Conservation (phyloP, 2,329 filamentous ascomycete genomes). For the Diplodia corticola region DNA sequence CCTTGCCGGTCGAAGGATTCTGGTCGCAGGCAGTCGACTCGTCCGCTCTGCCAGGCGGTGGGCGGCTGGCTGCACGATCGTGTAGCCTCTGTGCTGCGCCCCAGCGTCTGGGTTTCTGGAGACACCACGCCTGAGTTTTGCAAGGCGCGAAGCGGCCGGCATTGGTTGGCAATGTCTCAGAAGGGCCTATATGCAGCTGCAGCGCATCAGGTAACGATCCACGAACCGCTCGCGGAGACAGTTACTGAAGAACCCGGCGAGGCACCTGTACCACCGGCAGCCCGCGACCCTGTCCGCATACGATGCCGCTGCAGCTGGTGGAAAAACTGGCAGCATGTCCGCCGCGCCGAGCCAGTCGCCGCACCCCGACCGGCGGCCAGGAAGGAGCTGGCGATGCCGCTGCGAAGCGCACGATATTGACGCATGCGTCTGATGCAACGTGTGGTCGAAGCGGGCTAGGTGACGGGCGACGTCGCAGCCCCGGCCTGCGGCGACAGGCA, state of each 20-base stretch:
- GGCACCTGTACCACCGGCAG: conserved; percentile 1
- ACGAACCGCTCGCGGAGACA: conserved; percentile 21
- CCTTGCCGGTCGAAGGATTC: conserved; percentile 10
- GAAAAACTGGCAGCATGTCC: conserved; percentile 17
- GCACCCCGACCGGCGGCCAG: background rate
- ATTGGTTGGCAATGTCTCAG: conserved; percentile 20
- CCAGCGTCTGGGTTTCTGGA: conserved; percentile 19
- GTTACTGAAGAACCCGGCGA: conserved; percentile 13
- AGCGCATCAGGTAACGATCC: conserved; percentile 13
- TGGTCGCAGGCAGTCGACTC: background rate
- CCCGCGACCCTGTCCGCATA: conserved; percentile 10
- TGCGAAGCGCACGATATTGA: conserved; percentile 13
- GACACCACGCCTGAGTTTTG: conserved; percentile 21
- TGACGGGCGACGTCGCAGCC: background rate
- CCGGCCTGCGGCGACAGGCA: background rate
- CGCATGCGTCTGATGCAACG: conserved; percentile 11
- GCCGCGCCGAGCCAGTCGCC: background rate
- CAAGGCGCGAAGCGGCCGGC: conserved; percentile 26
- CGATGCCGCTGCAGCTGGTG: conserved; percentile 7
- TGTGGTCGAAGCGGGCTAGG: conserved; percentile 1
- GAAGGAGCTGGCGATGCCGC: background rate
- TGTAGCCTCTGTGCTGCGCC: conserved; percentile 23
- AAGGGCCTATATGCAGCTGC: conserved; percentile 12
- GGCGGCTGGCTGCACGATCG: conserved; percentile 21
- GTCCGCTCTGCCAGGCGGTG: background rate